Conservation (phyloP, 2,329 filamentous ascomycete genomes). For the Epichloe festucae region DNA sequence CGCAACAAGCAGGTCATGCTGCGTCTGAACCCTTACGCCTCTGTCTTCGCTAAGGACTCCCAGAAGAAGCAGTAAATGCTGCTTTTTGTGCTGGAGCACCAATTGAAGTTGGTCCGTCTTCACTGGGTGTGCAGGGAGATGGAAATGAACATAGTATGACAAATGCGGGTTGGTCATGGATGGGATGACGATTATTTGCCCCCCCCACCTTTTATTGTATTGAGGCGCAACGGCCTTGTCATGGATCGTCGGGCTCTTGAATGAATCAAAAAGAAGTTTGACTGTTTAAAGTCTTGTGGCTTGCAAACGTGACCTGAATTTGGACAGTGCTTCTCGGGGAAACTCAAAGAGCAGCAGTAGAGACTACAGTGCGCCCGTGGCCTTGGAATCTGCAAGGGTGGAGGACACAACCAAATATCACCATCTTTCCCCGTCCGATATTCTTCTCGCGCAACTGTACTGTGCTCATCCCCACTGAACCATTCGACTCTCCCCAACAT, state of each 20-base stretch:
- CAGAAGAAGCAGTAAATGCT: constrained; percentile 25
- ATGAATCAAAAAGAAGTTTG: constrained; percentile 23
- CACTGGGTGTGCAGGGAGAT: constrained; percentile 27
- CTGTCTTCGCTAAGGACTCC: constrained; percentile 65
- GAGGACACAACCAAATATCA: too few species aligned
- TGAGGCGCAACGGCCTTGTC: constrained; percentile 24
- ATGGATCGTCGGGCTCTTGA: constrained; percentile 21
- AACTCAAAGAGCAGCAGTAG: neutral
- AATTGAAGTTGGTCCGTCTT: constrained; percentile 9
- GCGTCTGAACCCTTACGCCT: constrained; percentile 95
- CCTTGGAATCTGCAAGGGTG: too few species aligned
- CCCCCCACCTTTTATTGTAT: neutral
- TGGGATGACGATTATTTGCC: neutral
- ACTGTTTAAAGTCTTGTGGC: constrained; percentile 4
- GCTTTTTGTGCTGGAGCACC: neutral
- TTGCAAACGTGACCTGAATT: neutral
- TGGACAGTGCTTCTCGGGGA: neutral
- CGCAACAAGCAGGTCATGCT: constrained; percentile 98
- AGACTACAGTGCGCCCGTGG: neutral
- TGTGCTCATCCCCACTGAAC: too few species aligned
- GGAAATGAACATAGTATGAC: neutral
- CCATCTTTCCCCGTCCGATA: too few species aligned
- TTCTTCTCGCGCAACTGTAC: too few species aligned
- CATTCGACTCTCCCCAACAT: too few species aligned
- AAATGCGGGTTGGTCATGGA: neutral